These are phyloP conservation scores for Arctium minus DNA, from an alignment of 129 eudicot species.

Conservation along the genomic window DNA sequence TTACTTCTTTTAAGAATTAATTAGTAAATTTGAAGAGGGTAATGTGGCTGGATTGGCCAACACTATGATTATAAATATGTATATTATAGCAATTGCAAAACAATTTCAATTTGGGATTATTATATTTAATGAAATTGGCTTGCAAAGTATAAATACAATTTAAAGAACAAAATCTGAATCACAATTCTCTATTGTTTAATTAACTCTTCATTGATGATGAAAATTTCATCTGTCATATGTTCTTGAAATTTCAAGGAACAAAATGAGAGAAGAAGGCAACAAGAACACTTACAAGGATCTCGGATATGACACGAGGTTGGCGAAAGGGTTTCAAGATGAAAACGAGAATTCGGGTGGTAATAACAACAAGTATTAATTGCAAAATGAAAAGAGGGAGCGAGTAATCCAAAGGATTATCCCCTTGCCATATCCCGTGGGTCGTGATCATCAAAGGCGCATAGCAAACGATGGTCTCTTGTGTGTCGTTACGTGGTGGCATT, in stretches of 20 bases:
- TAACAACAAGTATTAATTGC: constrained; percentile 65
- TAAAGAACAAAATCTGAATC: too few species aligned
- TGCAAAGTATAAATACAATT: too few species aligned
- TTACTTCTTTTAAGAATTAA: too few species aligned
- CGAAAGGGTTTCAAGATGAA: constrained; percentile 81
- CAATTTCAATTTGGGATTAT: too few species aligned
- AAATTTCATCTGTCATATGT: not conserved
- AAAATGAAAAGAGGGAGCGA: constrained; percentile 78
- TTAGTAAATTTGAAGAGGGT: too few species aligned
- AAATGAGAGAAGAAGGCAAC: not conserved
- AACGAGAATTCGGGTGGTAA: constrained; percentile 58
- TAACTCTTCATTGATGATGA: not conserved
- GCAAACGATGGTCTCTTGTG: constrained; percentile 52
- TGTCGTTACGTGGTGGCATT: constrained; percentile 20
- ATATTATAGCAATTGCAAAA: too few species aligned
- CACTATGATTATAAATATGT: too few species aligned
- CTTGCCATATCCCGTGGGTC: constrained; percentile 90
- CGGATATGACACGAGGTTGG: constrained; percentile 95
- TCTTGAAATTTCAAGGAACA: not conserved
- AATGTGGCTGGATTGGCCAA: too few species aligned
- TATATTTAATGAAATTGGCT: too few species aligned
- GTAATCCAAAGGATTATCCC: constrained; percentile 81
- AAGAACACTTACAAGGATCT: constrained; percentile 62
- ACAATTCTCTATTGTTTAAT: not conserved
- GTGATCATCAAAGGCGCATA: constrained; percentile 91